Evolutionary conservation across 2,329 filamentous ascomycete species (phyloP).

Genomic region (Ceratocystis colombiana): DNA sequence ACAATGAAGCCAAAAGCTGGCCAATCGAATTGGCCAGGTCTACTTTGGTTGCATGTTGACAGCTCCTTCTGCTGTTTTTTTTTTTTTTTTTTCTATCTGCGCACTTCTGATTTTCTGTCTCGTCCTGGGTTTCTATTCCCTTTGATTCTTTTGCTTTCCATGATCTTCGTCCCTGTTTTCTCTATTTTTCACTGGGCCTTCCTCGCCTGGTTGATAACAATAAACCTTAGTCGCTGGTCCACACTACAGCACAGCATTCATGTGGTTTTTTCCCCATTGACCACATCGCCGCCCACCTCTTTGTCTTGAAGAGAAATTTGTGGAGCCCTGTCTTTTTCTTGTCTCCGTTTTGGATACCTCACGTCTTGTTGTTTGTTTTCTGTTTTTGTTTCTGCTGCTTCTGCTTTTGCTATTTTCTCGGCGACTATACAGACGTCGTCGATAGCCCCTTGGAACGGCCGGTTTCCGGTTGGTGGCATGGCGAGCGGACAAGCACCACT

Average conservation of each 20-base stretch:
- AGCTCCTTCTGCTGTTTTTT: neutral
- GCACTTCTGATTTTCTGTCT: neutral
- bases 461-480: neutral
- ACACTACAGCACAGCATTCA: constrained; percentile 12
- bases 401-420: neutral
- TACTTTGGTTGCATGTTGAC: neutral
- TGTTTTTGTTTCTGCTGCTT: neutral
- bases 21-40: neutral
- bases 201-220: neutral
- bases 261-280: neutral
- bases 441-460: neutral
- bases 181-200: neutral
- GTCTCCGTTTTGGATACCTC: neutral
- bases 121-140: neutral
- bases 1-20: neutral
- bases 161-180: neutral
- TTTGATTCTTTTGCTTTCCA: neutral
- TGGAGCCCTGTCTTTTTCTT: neutral
- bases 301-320: neutral
- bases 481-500: neutral
- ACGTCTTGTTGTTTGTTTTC: neutral
- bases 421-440: neutral
- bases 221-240: neutral
- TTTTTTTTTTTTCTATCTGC: neutral
- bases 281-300: neutral